These are phyloP conservation scores for Macrophomina pseudophaseolina DNA, from an alignment of 2,329 filamentous ascomycete genomes.

Conservation along the genomic window DNA sequence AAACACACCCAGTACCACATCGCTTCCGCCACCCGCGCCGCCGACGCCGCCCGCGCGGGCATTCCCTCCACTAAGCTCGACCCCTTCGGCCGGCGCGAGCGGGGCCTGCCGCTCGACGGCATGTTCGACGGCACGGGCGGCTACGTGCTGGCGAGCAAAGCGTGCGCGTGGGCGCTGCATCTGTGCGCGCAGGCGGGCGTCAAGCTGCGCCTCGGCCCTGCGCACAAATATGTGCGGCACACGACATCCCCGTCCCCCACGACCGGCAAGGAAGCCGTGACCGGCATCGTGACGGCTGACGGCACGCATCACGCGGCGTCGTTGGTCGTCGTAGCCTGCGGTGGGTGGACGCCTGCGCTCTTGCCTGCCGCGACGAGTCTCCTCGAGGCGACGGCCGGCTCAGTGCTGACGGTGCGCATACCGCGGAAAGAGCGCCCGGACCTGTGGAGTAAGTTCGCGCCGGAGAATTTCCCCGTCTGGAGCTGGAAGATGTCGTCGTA, in stretches of 20 bases:
- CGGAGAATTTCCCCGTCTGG: conserved; percentile 55
- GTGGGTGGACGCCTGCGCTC: conserved; percentile 52
- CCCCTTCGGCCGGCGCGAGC: conserved; percentile 9
- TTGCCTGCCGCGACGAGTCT: conserved; percentile 48
- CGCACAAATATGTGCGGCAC: background rate
- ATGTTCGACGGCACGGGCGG: conserved; percentile 54
- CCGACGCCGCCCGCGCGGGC: conserved; percentile 5
- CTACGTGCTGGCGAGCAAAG: conserved; percentile 52
- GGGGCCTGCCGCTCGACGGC: conserved; percentile 14
- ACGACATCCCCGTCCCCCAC: background rate
- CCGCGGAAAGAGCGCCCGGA: conserved; percentile 40
- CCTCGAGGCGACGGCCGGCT: conserved; percentile 56
- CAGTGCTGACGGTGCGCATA: conserved; percentile 52
- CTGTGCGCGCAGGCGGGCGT: conserved; percentile 50
- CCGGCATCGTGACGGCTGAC: conserved; percentile 52
- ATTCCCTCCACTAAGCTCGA: conserved; percentile 23
- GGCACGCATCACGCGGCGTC: conserved; percentile 49
- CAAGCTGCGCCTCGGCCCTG: conserved; percentile 46
- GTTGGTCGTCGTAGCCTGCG: conserved; percentile 49
- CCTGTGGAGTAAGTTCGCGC: conserved; percentile 49
- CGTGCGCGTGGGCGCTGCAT: conserved; percentile 53
- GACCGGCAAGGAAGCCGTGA: conserved; percentile 32
- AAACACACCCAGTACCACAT: conserved; percentile 36
- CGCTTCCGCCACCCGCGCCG: conserved; percentile 28
- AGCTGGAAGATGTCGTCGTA: conserved; percentile 32